phyloP scores from a whole-genome alignment of 257 asterid species.

The Cordia subcordata region DNA sequence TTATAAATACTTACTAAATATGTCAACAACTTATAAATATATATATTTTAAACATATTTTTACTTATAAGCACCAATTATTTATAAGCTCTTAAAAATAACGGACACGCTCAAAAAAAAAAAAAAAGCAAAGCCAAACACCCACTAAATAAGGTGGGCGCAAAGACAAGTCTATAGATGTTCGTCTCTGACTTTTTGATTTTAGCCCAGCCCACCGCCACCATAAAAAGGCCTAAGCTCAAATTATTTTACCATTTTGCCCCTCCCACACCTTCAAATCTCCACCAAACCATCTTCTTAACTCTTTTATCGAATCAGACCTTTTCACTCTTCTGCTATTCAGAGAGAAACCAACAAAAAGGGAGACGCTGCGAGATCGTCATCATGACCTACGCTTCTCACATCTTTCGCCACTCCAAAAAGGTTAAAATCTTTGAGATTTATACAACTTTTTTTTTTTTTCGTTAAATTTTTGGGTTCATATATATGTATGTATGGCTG shows the following conservation, averaged over 20 bases:
- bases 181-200: neutral
- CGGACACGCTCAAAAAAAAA: too few species aligned
- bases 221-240: neutral
- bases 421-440: constrained; percentile 34
- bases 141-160: too few species aligned
- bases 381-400: constrained; percentile 57
- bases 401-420: constrained; percentile 55
- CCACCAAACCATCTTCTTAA: neutral
- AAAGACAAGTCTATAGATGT: neutral
- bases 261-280: neutral
- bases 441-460: neutral
- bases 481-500: too few species aligned
- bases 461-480: neutral
- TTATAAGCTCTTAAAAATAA: too few species aligned
- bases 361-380: constrained; percentile 6
- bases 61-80: too few species aligned
- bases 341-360: neutral
- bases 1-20: too few species aligned
- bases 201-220: neutral
- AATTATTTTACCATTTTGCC: neutral
- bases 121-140: too few species aligned
- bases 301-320: neutral
- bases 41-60: too few species aligned
- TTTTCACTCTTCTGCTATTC: neutral
- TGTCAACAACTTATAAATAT: too few species aligned